Conservation (phyloP, 768 basidiomycete genomes). For the Leccinellum rugosiceps region DNA sequence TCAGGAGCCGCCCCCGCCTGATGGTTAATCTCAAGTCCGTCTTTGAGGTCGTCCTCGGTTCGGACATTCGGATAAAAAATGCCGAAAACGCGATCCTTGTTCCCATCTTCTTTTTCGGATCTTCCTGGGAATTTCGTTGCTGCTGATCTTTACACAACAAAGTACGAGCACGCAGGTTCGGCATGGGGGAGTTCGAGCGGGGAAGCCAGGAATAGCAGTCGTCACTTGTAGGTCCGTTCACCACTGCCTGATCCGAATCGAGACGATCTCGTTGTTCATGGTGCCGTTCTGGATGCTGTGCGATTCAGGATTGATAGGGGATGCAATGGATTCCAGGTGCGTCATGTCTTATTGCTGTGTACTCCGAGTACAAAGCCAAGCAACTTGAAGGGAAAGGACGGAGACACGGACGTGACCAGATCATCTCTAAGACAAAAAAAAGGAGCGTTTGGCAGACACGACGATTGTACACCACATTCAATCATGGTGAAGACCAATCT, state of each 20-base stretch:
- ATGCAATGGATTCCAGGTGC: slow-evolving; percentile 70
- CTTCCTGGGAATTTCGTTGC: not conserved
- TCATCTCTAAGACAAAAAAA: slow-evolving; percentile 55
- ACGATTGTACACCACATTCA: slow-evolving; percentile 49
- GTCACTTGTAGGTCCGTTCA: slow-evolving; percentile 62
- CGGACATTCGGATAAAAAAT: not conserved
- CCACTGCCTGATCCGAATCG: slow-evolving; percentile 74
- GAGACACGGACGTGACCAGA: slow-evolving; percentile 70
- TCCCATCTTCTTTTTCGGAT: not conserved
- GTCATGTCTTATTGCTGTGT: slow-evolving; percentile 13
- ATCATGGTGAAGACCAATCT: slow-evolving; percentile 40
- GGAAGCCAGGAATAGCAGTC: slow-evolving; percentile 63
- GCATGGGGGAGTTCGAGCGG: slow-evolving; percentile 76
- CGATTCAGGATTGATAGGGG: slow-evolving; percentile 72
- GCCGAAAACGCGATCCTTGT: not conserved
- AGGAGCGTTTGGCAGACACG: slow-evolving; percentile 57
- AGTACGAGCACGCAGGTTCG: slow-evolving; percentile 40
- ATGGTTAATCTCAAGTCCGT: slow-evolving; percentile 64
- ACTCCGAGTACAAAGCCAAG: slow-evolving; percentile 1
- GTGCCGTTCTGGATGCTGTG: slow-evolving; percentile 63
- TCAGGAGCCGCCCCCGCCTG: slow-evolving; percentile 60
- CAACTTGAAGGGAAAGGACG: not conserved
- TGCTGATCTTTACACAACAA: not conserved
- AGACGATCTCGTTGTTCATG: slow-evolving; percentile 61
- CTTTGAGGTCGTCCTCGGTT: slow-evolving; percentile 39